phyloP scores from a whole-genome alignment of 495 filamentous ascomycete genomes.

The Lasiosphaeris hirsuta region DNA sequence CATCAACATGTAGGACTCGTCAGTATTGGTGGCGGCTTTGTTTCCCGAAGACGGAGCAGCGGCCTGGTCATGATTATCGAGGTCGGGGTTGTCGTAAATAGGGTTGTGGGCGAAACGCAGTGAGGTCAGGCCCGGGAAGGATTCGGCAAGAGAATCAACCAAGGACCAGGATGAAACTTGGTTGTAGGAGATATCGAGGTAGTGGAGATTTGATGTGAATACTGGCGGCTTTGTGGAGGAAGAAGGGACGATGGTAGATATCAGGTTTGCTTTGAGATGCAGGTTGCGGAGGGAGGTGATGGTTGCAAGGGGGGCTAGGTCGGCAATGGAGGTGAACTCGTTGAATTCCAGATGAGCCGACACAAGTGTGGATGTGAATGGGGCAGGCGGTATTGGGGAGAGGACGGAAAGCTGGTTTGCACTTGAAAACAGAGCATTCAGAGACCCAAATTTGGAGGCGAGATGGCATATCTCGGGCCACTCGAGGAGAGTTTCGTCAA shows the following conservation, averaged over 20 bases:
- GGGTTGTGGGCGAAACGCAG: constrained; percentile 84
- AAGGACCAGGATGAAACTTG: constrained; percentile 64
- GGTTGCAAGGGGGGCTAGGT: constrained; percentile 53
- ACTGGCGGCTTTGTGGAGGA: constrained; percentile 18
- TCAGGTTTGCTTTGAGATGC: constrained; percentile 57
- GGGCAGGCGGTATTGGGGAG: constrained; percentile 42
- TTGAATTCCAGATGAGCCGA: constrained; percentile 75
- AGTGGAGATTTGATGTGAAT: constrained; percentile 46
- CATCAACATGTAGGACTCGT: constrained; percentile 78
- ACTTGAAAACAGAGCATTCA: constrained; percentile 53
- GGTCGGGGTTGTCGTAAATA: constrained; percentile 59
- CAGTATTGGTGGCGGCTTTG: constrained; percentile 36
- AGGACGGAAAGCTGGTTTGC: constrained; percentile 46
- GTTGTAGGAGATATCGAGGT: constrained; percentile 82
- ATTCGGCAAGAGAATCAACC: constrained; percentile 58
- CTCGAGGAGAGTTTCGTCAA: constrained; percentile 67
- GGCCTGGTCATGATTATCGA: constrained; percentile 22
- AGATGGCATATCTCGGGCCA: constrained; percentile 65
- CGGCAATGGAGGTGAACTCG: constrained; percentile 56
- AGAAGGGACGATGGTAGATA: constrained; percentile 32
- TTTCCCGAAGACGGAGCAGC: constrained; percentile 29
- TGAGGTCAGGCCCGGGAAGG: constrained; percentile 67
- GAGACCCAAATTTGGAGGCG: constrained; percentile 52
- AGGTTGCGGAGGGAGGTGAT: constrained; percentile 60
- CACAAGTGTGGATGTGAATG: constrained; percentile 46